Evolutionary conservation across 805 yeast genomes (phyloP).

Genomic region (Myxozyma udenii): DNA sequence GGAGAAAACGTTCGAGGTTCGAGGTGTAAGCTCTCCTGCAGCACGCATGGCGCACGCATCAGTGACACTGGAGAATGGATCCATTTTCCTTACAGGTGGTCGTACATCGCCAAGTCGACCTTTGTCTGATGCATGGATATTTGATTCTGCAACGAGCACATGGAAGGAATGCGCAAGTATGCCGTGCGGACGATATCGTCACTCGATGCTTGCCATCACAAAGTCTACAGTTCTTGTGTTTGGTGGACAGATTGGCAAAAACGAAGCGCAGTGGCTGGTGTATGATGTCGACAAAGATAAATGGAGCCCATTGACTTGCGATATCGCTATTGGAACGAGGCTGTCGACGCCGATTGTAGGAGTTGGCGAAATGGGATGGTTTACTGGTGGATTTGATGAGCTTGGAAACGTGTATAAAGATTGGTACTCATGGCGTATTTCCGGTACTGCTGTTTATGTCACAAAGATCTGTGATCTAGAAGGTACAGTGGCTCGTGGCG

Average conservation of each 20-base stretch:
- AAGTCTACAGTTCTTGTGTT: slow-evolving; percentile 46
- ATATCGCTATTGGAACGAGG: slow-evolving; percentile 34
- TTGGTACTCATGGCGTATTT: slow-evolving; percentile 25
- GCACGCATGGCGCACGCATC: slow-evolving; percentile 62
- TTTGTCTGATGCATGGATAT: slow-evolving; percentile 47
- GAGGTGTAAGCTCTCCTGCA: slow-evolving; percentile 12
- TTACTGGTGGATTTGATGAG: slow-evolving; percentile 49
- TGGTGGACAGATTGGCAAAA: slow-evolving; percentile 40
- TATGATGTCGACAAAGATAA: slow-evolving; percentile 16
- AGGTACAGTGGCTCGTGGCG: slow-evolving; percentile 17
- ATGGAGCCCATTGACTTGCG: slow-evolving; percentile 32
- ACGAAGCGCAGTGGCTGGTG: slow-evolving; percentile 15
- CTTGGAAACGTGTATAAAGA: slow-evolving; percentile 20
- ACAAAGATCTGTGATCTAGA: slow-evolving; percentile 22
- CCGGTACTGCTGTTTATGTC: slow-evolving; percentile 33
- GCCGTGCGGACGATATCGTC: slow-evolving; percentile 52
- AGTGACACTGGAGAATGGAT: slow-evolving; percentile 36
- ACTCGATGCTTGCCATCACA: slow-evolving; percentile 41
- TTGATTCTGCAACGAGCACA: slow-evolving; percentile 24
- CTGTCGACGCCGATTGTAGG: slow-evolving; percentile 38
- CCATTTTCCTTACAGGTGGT: slow-evolving; percentile 58
- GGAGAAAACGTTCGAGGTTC: slow-evolving; percentile 6
- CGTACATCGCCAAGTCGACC: slow-evolving; percentile 56
- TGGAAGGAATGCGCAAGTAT: slow-evolving; percentile 47
- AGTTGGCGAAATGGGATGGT: slow-evolving; percentile 38